phyloP scores from a whole-genome alignment of 805 yeast genomes.

The Tetrapisispora taiwanensis region DNA sequence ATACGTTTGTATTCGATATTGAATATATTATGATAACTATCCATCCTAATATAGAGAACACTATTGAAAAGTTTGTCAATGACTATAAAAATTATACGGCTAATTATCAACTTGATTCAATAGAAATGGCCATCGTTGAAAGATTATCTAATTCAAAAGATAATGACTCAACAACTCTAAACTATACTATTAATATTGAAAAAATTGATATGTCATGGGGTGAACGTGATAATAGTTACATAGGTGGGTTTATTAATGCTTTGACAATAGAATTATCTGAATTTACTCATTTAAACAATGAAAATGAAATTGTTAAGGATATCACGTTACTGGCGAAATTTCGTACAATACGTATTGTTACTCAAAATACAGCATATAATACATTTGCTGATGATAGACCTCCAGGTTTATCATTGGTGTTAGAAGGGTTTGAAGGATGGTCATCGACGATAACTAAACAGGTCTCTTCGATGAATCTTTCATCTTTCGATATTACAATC shows the following conservation, averaged over 20 bases:
- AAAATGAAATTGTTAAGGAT: slow-evolving; percentile 10
- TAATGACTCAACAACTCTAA: slow-evolving; percentile 8
- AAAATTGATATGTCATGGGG: slow-evolving; percentile 19
- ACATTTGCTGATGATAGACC: slow-evolving; percentile 12
- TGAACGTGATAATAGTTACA: slow-evolving; percentile 8
- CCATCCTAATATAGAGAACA: slow-evolving; percentile 27
- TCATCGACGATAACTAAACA: slow-evolving; percentile 12
- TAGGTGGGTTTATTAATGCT: slow-evolving; percentile 15
- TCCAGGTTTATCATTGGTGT: slow-evolving; percentile 19
- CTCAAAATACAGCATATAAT: neutral
- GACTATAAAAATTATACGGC: slow-evolving; percentile 32
- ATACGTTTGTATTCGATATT: slow-evolving; percentile 32
- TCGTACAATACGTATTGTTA: slow-evolving; percentile 14
- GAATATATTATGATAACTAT: slow-evolving; percentile 36
- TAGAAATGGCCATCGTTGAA: slow-evolving; percentile 51
- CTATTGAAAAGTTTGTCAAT: slow-evolving; percentile 31
- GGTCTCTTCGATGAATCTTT: slow-evolving; percentile 21
- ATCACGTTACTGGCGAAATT: slow-evolving; percentile 10
- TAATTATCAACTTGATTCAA: slow-evolving; percentile 46
- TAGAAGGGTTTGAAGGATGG: slow-evolving; percentile 26
- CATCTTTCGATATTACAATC: slow-evolving; percentile 25
- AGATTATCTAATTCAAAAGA: slow-evolving; percentile 30
- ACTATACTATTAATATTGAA: slow-evolving; percentile 12
- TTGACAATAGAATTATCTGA: slow-evolving; percentile 18
- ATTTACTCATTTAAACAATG: slow-evolving; percentile 10